Base-by-base conservation (phyloP, 768 basidiomycete species). In the Tulasnella calospora region DNA sequence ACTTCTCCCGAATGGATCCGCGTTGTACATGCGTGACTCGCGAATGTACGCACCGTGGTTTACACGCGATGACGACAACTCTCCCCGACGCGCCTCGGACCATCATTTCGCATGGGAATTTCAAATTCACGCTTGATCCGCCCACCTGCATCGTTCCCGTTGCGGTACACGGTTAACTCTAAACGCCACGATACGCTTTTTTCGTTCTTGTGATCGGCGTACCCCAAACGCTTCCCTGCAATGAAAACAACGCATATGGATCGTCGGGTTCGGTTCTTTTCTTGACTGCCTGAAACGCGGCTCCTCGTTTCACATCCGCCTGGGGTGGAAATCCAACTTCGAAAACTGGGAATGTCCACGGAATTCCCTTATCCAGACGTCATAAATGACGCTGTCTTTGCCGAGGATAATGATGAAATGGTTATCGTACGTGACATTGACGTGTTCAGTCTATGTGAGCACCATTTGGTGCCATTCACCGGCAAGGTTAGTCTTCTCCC, bases 331-430 rank as follows among this genome's bases (percentile, higher is more conserved):
- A 15, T 44, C 4, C 10, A 23, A 40, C 23, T 51, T 51, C 10
- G 51, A 51, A 51, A 51, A 51, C 23, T 23, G 51, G 51, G 23
- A 51, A 23, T 6, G 7, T n/a, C 23, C 23, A 10, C 51, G 51
- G 51, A 51, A 51, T 15, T 67, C 61, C 61, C 61, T 13, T 8
- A 13, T 19, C 13, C 82, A 95, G 98, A 99, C 84, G 96, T 99
- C 82, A 98, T 99, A 80, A 98, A 98, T 85, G 94, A 97, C 87
- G 98, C 98, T 78, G 90, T 99, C 51, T 99, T 99, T 83, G 92
- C 95, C 67, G 98, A 99, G 85, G 95, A 99, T 85, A 98, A 99
- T 86, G 98, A 99, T 82, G 98, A 99, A 85, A 97, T 99, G 95
- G 98, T 99, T 57, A 90, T 99, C 79, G 97, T 99, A 77, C 90